Base-by-base conservation (phyloP, 768 basidiomycete species). In the Lyophyllum semitale region DNA sequence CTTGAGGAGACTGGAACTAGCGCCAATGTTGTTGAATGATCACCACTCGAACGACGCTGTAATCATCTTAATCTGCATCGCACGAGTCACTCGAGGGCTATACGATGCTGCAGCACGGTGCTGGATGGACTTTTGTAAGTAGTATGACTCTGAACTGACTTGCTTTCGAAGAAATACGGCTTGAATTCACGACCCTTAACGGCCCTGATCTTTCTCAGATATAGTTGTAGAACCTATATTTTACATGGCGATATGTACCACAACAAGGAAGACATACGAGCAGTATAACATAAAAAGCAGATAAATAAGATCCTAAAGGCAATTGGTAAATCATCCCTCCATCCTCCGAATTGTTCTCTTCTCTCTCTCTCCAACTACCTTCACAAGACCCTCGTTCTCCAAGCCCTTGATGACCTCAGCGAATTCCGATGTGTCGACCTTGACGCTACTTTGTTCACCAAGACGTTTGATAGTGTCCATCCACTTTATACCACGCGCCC, bases 331-430 rank as follows among this genome's bases (percentile, higher is more conserved):
- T 62, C 48, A 73, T 18, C 58, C 73, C 61, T 89, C 88, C 27
- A 88, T 85, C 59, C 76, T 80, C 53, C 87, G 76, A 66, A 98
- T 93, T 68, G 82, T 87, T 66, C 95, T 81, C 73, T 79, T 85
- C 32, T 97, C 93, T 52, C 91, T 80, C 67, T 95, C 93, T 0
- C 95, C 95, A 7, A 91, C 79, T 4, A 96, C 87, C 67, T 89
- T 94, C 49, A 98, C 73, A 25, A 87, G 48, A 0, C 95, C 95
- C 71, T 98, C 95, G 48, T 87, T 88, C 78, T 94, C 90, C 60
- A 95, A 70, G 22, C 73, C 80, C 65, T 81, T 84, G 60, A 94
- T 76, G 22, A 92, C 89, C 72, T 91, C 89, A 33, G 78, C 68
- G 70, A 99, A 95, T 71, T 98, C 96, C 1, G 79, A 74, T 32